phyloP scores from a whole-genome alignment of 2,329 filamentous ascomycete species.

The Calonectria montana region DNA sequence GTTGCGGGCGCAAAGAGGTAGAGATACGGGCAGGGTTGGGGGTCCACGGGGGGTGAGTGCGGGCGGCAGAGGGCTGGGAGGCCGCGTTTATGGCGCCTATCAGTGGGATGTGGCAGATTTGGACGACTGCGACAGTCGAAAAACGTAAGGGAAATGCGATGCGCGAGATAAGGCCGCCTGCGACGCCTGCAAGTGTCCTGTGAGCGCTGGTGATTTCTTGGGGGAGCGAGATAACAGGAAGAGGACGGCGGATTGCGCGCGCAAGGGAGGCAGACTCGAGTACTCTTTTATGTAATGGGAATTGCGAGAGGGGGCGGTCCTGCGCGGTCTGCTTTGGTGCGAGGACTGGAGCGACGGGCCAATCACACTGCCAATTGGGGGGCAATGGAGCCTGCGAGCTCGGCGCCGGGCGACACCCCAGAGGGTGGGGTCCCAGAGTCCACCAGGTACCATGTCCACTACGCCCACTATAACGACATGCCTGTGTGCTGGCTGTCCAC shows the following conservation, averaged over 20 bases:
- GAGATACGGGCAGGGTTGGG: slow-evolving; percentile 43
- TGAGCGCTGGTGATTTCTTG: slow-evolving; percentile 38
- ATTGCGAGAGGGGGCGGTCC: slow-evolving; percentile 45
- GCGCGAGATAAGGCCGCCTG: slow-evolving; percentile 44
- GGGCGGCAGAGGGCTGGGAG: slow-evolving; percentile 28
- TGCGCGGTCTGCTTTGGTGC: slow-evolving; percentile 33
- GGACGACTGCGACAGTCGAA: slow-evolving; percentile 20
- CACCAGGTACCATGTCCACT: slow-evolving; percentile 7
- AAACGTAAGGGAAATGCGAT: slow-evolving; percentile 46
- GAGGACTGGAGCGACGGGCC: slow-evolving; percentile 25
- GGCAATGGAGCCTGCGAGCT: slow-evolving; percentile 16
- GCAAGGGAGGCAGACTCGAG: slow-evolving; percentile 44
- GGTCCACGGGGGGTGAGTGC: slow-evolving; percentile 42
- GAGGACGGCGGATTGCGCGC: slow-evolving; percentile 30
- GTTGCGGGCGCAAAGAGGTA: slow-evolving; percentile 49
- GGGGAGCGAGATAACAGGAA: slow-evolving; percentile 47
- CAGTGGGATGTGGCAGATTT: slow-evolving; percentile 40
- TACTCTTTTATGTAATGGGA: slow-evolving; percentile 55
- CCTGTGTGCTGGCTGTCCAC: slow-evolving; percentile 1
- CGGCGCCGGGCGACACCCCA: slow-evolving; percentile 23
- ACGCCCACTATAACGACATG: slow-evolving; percentile 10
- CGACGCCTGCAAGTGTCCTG: slow-evolving; percentile 40
- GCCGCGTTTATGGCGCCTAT: slow-evolving; percentile 46
- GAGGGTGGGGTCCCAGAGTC: slow-evolving; percentile 11
- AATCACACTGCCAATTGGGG: slow-evolving; percentile 30